Conservation (phyloP, 768 basidiomycete species). For the Rhizopogon rudus region DNA sequence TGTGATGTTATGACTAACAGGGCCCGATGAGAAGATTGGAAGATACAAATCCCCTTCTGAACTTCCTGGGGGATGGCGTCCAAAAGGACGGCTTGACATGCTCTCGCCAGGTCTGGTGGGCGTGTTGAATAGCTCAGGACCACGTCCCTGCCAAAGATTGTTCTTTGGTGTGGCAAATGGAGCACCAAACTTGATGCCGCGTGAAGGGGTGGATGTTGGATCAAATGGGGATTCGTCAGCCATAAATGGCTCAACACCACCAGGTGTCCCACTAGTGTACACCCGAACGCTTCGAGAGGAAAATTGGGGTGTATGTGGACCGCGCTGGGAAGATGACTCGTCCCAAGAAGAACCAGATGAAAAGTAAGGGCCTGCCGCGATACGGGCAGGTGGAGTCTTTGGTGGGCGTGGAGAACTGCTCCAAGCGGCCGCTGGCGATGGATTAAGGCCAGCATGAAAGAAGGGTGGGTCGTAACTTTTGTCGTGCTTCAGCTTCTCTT, state of each 20-base stretch:
- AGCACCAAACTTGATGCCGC: slow-evolving; percentile 59
- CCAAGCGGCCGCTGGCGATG: slow-evolving; percentile 55
- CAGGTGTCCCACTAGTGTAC: slow-evolving; percentile 31
- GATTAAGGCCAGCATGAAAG: slow-evolving; percentile 46
- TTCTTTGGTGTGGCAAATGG: slow-evolving; percentile 65
- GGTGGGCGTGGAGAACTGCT: slow-evolving; percentile 31
- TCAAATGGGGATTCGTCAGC: slow-evolving; percentile 63
- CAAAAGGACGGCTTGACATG: slow-evolving; percentile 10
- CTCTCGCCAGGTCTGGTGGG: slow-evolving; percentile 36
- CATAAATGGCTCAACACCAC: slow-evolving; percentile 27
- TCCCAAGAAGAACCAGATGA: slow-evolving; percentile 39
- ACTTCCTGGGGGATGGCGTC: slow-evolving; percentile 12
- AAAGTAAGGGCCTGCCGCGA: slow-evolving; percentile 21
- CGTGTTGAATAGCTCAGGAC: slow-evolving; percentile 46
- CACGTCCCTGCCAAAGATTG: slow-evolving; percentile 38
- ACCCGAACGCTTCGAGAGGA: slow-evolving; percentile 32
- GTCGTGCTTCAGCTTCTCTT: slow-evolving; percentile 38
- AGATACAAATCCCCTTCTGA: slow-evolving; percentile 17
- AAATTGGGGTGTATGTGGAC: slow-evolving; percentile 52
- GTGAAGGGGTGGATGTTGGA: slow-evolving; percentile 76
- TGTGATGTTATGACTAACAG: slow-evolving; percentile 41
- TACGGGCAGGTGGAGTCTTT: slow-evolving; percentile 44
- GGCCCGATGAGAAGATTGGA: slow-evolving; percentile 12
- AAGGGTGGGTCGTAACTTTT: slow-evolving; percentile 53
- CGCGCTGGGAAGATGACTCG: slow-evolving; percentile 43